A percentile compares a stretch with the other conserved stretches of the same genome.
These are phyloP conservation scores for Daldinia grandis DNA, from an alignment of 495 filamentous ascomycete genomes.

Conservation along the genomic window DNA sequence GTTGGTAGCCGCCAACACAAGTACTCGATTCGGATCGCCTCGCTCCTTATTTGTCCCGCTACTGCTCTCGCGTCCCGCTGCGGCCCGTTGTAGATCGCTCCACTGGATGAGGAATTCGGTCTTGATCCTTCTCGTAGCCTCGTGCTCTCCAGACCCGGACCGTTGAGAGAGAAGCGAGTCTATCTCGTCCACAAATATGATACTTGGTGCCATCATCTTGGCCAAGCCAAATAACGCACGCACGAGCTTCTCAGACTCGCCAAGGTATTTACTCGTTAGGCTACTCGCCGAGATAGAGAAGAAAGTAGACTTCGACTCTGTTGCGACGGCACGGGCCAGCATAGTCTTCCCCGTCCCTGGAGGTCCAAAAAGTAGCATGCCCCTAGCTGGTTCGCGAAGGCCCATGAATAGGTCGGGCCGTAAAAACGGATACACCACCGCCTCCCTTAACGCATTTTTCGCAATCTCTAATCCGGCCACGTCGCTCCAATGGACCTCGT, in stretches of 20 bases:
- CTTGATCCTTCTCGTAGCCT: slow-evolving; percentile 93
- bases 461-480: slow-evolving; percentile 90
- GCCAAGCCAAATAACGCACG: slow-evolving; percentile 90
- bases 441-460: slow-evolving; percentile 92
- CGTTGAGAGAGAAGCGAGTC: slow-evolving; percentile 91
- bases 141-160: slow-evolving; percentile 84
- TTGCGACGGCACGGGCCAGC: slow-evolving; percentile 94
- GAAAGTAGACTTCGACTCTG: slow-evolving; percentile 94
- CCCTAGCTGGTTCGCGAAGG: slow-evolving; percentile 89
- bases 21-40: slow-evolving; percentile 90
- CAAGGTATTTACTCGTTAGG: slow-evolving; percentile 94
- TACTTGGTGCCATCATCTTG: slow-evolving; percentile 88
- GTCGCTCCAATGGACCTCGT: slow-evolving; percentile 95
- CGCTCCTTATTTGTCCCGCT: slow-evolving; percentile 53
- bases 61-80: slow-evolving; percentile 78
- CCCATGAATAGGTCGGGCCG: slow-evolving; percentile 96
- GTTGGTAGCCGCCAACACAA: slow-evolving; percentile 96
- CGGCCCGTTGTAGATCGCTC: slow-evolving; percentile 91
- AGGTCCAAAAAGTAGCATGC: slow-evolving; percentile 96
- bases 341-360: slow-evolving; percentile 99
- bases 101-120: slow-evolving; percentile 99
- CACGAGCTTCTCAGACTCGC: slow-evolving; percentile 96
- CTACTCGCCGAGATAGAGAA: slow-evolving; percentile 96
- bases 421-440: slow-evolving; percentile 96
- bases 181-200: slow-evolving; percentile 99